These are phyloP conservation scores for Rhynchosporium secalis DNA, from an alignment of 2,329 filamentous ascomycete species.

Conservation along the genomic window DNA sequence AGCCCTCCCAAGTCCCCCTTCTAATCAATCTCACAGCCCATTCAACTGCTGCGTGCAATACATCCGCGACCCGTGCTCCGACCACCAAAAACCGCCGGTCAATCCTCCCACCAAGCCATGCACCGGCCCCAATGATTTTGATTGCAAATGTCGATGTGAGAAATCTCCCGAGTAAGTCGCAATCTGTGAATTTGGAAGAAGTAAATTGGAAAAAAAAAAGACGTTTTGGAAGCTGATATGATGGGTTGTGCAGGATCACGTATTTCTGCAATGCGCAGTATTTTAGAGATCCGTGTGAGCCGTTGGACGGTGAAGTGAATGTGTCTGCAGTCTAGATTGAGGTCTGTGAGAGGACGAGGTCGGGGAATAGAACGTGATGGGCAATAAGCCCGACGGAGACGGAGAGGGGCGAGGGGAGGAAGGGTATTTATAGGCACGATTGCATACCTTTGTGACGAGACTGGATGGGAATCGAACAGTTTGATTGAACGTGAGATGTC, in stretches of 20 bases:
- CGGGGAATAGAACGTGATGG: neutral
- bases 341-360: neutral
- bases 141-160: conserved; percentile 14
- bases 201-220: too few relatives aligned
- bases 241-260: conserved; percentile 6
- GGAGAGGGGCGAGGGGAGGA: neutral
- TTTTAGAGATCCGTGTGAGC: conserved; percentile 12
- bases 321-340: neutral
- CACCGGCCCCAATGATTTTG: neutral
- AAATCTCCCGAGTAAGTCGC: neutral
- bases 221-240: neutral
- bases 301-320: neutral
- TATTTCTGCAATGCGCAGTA: conserved; percentile 17
- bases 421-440: too few relatives aligned
- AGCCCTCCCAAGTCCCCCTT: neutral
- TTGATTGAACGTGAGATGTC: too few relatives aligned
- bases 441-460: too few relatives aligned
- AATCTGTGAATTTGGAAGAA: too few relatives aligned
- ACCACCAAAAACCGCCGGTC: conserved; percentile 4
- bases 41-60: conserved; percentile 18
- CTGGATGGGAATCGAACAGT: too few relatives aligned
- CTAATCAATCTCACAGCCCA: neutral
- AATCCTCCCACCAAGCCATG: neutral
- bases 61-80: conserved; percentile 16
- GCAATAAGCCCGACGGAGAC: neutral